Evolutionary conservation across 768 basidiomycete genomes (phyloP), one percentile per base, ranked within the genome.

Genomic region (Mycena capillaripes): DNA sequence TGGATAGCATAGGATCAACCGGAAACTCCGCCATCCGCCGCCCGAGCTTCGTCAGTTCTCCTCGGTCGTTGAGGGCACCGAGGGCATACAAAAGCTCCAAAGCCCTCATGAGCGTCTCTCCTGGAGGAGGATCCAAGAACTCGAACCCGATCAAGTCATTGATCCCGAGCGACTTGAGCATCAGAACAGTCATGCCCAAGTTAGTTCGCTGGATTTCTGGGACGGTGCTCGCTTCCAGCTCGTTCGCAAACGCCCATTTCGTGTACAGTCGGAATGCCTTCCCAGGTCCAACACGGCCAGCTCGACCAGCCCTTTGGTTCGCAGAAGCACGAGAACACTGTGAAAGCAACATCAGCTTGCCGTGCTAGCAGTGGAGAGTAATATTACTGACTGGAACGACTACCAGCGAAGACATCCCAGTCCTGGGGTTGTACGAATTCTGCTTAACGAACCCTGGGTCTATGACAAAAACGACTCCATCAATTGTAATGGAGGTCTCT

Each of bases 181-280:
- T 84, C 21, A 99, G 86, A 6, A 99, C 97, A 16, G 97, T 97
- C 91, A 94, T 96, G 60, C 94, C 97, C 58, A 99, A 85, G 79
- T 99, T 99, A 23, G 98, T 98, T n/a, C 98, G 91, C 78, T 99
- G 98, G 66, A 99, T 99, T 82, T 99, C 98, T 25, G 98, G 98
- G 0, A 99, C 93, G 1, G 98, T 99, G 80, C 98, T 97, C 76
- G 96, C 95, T 78, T 98, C 96, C 50, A 99, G 86, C 81, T 99
- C 98, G 82, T 99, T 98, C 56, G 91, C 84, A 79, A 93, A 99
- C 0, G 98, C 98, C 96, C 97, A 98, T 81, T 99, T 98, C 23
- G 98, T 99, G 82, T 97, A 99, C 23, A 99, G 85, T n/a, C 98
- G 92, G 87, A 99, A 99, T 21, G 97, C 91, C 82, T 99, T 99